phyloP scores from a whole-genome alignment of 352 stramenopile genomes.

The Globisporangium cederbergense region DNA sequence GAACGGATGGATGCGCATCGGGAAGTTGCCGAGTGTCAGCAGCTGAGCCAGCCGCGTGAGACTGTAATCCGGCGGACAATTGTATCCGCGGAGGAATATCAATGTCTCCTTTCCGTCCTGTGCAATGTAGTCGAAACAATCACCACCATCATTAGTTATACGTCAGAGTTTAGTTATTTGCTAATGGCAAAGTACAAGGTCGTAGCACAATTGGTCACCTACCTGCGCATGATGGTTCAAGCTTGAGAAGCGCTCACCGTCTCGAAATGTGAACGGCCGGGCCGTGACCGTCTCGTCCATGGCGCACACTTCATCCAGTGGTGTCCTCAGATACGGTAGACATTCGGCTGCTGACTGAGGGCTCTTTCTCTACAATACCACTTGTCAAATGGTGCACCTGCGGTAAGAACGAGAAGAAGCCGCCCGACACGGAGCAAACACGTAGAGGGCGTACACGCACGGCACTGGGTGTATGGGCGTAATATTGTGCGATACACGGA shows the following conservation, averaged over 20 bases:
- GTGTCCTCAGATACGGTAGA: conserved; percentile 3
- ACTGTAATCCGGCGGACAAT: conserved; percentile 63
- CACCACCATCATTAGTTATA: too few species aligned
- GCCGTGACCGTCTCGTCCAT: conserved; percentile 13
- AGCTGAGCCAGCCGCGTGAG: conserved; percentile 60
- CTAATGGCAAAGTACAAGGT: too few species aligned
- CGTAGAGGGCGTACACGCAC: too few species aligned
- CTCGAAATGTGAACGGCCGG: conserved; percentile 10
- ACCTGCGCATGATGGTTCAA: conserved; percentile 2
- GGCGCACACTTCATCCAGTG: conserved; percentile 8
- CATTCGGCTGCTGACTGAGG: conserved; percentile 10
- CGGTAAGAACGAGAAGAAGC: conserved; percentile 44
- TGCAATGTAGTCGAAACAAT: too few species aligned
- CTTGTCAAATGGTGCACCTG: conserved; percentile 18
- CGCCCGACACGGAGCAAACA: conserved; percentile 32
- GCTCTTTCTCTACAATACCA: not conserved
- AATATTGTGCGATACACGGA: too few species aligned
- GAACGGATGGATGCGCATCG: conserved; percentile 60
- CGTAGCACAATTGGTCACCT: too few species aligned
- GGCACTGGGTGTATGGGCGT: too few species aligned
- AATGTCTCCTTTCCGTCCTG: conserved; percentile 43
- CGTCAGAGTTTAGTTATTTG: too few species aligned
- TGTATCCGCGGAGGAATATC: conserved; percentile 66
- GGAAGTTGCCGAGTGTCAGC: conserved; percentile 61
- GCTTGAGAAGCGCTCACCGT: not conserved